Evolutionary conservation across 1,284 basidiomycete species (phyloP).

Genomic region (Acaromyces ingoldii): DNA sequence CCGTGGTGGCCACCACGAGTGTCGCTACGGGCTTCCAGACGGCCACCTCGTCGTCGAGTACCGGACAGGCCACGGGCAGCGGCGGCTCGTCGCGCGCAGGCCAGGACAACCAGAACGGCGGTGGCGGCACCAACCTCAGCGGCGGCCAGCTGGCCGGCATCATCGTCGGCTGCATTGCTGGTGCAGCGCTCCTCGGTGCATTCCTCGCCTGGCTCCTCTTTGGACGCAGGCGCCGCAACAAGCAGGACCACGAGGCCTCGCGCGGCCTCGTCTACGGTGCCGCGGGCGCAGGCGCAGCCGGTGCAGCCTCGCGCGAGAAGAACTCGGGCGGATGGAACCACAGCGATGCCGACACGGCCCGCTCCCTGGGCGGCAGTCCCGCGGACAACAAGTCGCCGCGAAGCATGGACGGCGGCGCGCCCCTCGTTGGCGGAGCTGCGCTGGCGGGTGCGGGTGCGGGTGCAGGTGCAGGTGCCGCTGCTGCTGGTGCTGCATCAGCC

Average conservation of each 20-base stretch:
- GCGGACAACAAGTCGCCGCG: not conserved
- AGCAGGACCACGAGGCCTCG: conserved; percentile 17
- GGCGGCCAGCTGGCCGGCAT: conserved; percentile 32
- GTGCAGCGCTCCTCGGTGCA: conserved; percentile 34
- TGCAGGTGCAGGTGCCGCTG: conserved; percentile 12
- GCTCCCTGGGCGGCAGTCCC: conserved; percentile 5
- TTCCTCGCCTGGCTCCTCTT: conserved; percentile 25
- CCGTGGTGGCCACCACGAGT: conserved; percentile 25
- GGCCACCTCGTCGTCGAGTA: conserved; percentile 6
- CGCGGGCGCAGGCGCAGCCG: conserved; percentile 5
- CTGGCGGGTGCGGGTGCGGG: conserved; percentile 21
- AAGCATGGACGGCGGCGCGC: conserved; percentile 6
- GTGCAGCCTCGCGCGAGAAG: not conserved
- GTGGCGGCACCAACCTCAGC: conserved; percentile 3
- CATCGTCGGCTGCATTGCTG: conserved; percentile 31
- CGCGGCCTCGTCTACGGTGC: conserved; percentile 20
- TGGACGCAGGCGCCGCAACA: conserved; percentile 11
- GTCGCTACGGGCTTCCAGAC: conserved; percentile 25
- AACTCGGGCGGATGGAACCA: conserved; percentile 21
- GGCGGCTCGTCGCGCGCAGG: conserved; percentile 11
- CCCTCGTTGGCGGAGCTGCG: conserved; percentile 15
- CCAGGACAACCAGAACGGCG: not conserved
- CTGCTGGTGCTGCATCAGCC: conserved; percentile 18
- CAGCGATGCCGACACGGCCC: conserved; percentile 27
- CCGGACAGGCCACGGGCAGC: not conserved